These are phyloP conservation scores for Pseudopithomyces maydicus DNA, from an alignment of 2,329 filamentous ascomycete species.

Conservation along the genomic window DNA sequence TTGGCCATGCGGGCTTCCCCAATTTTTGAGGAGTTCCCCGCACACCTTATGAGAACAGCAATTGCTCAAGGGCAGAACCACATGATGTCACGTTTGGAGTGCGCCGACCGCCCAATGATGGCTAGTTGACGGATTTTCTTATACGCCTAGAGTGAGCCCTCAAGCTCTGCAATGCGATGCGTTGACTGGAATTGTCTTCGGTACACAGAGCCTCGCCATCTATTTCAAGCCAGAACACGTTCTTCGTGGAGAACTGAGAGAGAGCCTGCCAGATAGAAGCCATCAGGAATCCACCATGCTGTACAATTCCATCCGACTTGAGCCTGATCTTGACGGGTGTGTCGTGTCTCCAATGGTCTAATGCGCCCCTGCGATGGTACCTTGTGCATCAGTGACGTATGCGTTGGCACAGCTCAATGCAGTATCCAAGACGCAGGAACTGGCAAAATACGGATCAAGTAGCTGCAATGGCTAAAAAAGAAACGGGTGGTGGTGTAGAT, in stretches of 20 bases:
- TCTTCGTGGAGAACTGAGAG: not conserved
- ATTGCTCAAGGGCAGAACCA: not conserved
- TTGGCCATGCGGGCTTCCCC: constrained; percentile 1
- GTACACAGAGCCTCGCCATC: not conserved
- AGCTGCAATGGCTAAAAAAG: constrained; percentile 2
- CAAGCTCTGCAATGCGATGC: too few relatives aligned
- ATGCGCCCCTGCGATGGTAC: constrained; percentile 16
- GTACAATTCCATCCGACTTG: not conserved
- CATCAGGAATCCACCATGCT: not conserved
- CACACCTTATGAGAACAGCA: not conserved
- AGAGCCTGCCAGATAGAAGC: not conserved
- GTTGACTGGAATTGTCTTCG: too few relatives aligned
- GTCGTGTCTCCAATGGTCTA: not conserved
- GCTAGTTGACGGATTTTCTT: too few relatives aligned
- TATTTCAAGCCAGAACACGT: too few relatives aligned
- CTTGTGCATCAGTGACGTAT: constrained; percentile 17
- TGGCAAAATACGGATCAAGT: not conserved
- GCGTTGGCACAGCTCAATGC: constrained; percentile 14
- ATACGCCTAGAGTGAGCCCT: too few relatives aligned
- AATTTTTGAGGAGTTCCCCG: constrained; percentile 2
- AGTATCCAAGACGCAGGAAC: constrained; percentile 8
- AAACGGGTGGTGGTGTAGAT: constrained; percentile 7
- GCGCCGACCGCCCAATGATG: not conserved
- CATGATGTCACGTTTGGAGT: not conserved
- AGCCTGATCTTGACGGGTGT: not conserved